Conservation (phyloP, 768 basidiomycete species). For the Pholiota conissans region DNA sequence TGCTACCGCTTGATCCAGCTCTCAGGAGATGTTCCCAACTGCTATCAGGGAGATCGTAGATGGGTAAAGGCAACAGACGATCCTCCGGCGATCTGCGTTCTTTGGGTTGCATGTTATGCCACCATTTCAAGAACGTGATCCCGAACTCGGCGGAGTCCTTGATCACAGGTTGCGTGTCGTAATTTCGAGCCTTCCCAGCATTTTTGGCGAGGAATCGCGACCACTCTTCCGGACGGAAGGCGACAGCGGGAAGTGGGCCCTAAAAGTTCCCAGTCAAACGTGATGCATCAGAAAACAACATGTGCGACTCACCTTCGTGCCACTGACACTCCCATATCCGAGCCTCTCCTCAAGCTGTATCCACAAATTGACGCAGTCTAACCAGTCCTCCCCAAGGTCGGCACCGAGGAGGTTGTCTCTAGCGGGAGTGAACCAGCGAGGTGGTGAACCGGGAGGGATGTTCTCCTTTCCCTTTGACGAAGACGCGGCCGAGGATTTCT, state of each 20-base stretch:
- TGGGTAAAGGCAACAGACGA: background rate
- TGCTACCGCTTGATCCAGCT: conserved; percentile 9
- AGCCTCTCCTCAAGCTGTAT: conserved; percentile 7
- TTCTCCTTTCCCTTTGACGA: background rate
- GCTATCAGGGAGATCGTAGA: background rate
- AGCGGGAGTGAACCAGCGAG: background rate
- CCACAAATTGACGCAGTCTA: conserved; percentile 6
- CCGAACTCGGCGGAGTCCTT: conserved; percentile 10
- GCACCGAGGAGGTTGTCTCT: background rate
- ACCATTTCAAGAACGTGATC: conserved; percentile 9
- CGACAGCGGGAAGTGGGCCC: background rate
- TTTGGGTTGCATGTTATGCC: conserved; percentile 10
- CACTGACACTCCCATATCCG: conserved; percentile 3
- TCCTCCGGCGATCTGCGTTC: background rate
- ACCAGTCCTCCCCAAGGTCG: conserved; percentile 10
- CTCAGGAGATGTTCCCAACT: conserved; percentile 9
- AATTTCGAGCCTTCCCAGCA: background rate
- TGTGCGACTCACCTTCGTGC: conserved; percentile 2
- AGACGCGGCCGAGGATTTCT: background rate
- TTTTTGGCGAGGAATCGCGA: background rate
- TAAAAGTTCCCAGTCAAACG: background rate
- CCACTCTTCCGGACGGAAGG: conserved; percentile 10
- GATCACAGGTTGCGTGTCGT: background rate
- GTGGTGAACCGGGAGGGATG: background rate
- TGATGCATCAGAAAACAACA: background rate